phyloP scores from a whole-genome alignment of 345 rosid genomes.

The Garcia nutans region DNA sequence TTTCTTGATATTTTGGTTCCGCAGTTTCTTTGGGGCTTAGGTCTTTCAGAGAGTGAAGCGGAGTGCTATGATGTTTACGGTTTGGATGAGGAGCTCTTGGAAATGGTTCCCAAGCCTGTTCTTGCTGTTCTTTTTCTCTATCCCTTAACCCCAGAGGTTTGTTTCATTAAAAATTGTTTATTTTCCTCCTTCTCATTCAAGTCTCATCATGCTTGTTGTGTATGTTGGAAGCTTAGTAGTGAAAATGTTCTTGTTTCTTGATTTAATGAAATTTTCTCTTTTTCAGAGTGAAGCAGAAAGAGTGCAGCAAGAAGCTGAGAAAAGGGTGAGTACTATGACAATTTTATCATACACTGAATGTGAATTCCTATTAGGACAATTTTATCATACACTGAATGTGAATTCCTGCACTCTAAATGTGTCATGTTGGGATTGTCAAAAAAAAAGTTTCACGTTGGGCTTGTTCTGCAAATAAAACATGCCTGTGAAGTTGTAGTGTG shows the following conservation, averaged over 20 bases:
- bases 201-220: not conserved
- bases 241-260: constrained; percentile 10
- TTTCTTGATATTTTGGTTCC: constrained; percentile 13
- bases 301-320: constrained; percentile 48
- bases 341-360: not conserved
- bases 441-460: not conserved
- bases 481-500: not conserved
- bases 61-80: constrained; percentile 92
- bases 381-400: not conserved
- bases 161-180: constrained; percentile 1
- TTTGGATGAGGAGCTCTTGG: constrained; percentile 79
- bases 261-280: constrained; percentile 3
- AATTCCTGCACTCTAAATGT: not conserved
- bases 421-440: too few relatives aligned
- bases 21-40: constrained; percentile 89
- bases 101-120: constrained; percentile 86
- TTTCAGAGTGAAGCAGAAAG: constrained; percentile 83
- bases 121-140: constrained; percentile 89
- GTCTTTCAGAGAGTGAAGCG: constrained; percentile 58
- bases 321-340: constrained; percentile 39
- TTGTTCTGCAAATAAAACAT: not conserved
- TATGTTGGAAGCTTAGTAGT: not conserved
- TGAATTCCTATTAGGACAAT: not conserved
- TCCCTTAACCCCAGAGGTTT: constrained; percentile 78
- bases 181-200: not conserved